phyloP scores from a whole-genome alignment of 2,329 filamentous ascomycete genomes.

The Leptographium flavum region DNA sequence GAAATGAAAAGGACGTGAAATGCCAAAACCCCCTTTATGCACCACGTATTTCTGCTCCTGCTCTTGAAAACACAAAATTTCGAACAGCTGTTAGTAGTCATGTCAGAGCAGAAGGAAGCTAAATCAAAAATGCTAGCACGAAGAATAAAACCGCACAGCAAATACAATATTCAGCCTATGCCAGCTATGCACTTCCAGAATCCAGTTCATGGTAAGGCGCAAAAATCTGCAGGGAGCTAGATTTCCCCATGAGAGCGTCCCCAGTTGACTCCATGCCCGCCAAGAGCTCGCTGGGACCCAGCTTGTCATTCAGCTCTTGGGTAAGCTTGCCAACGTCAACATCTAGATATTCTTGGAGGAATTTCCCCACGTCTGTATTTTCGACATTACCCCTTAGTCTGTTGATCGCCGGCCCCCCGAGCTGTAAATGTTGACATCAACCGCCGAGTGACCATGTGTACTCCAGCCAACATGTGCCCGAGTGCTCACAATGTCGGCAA shows the following conservation, averaged over 20 bases:
- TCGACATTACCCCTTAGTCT: constrained; percentile 74
- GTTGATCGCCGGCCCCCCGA: constrained; percentile 50
- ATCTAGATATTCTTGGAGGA: constrained; percentile 63
- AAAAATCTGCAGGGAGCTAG: background rate
- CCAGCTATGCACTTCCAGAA: background rate
- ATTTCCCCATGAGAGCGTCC: constrained; percentile 1
- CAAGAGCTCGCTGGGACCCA: background rate
- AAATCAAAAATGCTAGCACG: too few species aligned
- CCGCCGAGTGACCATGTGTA: constrained; percentile 83
- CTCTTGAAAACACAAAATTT: too few species aligned
- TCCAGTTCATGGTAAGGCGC: background rate
- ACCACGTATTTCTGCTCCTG: too few species aligned
- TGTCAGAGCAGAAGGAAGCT: background rate
- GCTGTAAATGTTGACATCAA: constrained; percentile 94
- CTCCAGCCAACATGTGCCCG: constrained; percentile 87
- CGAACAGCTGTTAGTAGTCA: too few species aligned
- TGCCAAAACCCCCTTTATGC: too few species aligned
- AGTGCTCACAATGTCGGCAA: constrained; percentile 76
- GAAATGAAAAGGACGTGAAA: too few species aligned
- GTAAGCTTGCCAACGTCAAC: constrained; percentile 72
- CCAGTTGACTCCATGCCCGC: background rate
- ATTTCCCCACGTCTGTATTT: constrained; percentile 82
- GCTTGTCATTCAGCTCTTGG: constrained; percentile 49
- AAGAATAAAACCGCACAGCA: background rate
- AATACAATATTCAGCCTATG: background rate